These are phyloP conservation scores for Seiridium cupressi DNA, from an alignment of 2,329 filamentous ascomycete species.

Conservation along the genomic window DNA sequence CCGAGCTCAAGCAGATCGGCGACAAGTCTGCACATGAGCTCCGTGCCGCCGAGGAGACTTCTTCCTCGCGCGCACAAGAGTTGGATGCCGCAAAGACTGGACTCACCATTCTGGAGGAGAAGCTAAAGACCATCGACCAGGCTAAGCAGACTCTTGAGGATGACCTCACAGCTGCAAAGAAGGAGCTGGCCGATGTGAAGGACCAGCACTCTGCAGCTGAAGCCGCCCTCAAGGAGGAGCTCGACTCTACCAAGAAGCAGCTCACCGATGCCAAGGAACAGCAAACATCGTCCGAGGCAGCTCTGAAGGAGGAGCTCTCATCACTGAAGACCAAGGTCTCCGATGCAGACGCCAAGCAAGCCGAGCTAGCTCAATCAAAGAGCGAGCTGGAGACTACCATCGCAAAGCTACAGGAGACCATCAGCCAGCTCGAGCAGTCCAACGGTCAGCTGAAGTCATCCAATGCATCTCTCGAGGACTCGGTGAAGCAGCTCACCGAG, in stretches of 20 bases:
- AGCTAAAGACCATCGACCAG: slow-evolving; percentile 30
- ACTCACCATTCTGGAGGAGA: slow-evolving; percentile 11
- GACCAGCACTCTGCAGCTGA: slow-evolving; percentile 31
- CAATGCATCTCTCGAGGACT: slow-evolving; percentile 6
- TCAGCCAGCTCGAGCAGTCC: slow-evolving; percentile 3
- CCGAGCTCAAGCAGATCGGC: slow-evolving; percentile 22
- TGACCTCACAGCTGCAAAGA: slow-evolving; percentile 30
- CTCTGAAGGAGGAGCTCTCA: neutral
- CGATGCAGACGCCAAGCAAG: slow-evolving; percentile 2
- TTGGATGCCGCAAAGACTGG: slow-evolving; percentile 16
- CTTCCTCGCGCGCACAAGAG: slow-evolving; percentile 17
- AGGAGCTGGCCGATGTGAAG: slow-evolving; percentile 31
- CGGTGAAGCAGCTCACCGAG: slow-evolving; percentile 18
- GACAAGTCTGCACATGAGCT: neutral
- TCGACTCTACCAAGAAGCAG: slow-evolving; percentile 17
- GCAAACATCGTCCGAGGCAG: neutral
- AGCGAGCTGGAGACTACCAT: slow-evolving; percentile 10
- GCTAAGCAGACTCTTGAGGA: slow-evolving; percentile 31
- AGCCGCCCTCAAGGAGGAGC: slow-evolving; percentile 19
- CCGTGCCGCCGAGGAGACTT: slow-evolving; percentile 3
- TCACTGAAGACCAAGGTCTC: neutral
- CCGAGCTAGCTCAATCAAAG: neutral
- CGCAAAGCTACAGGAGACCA: slow-evolving; percentile 8
- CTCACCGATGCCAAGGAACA: neutral
- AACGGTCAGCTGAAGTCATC: neutral